phyloP scores from a whole-genome alignment of 2,329 filamentous ascomycete species.

The Fusarium metavorans region DNA sequence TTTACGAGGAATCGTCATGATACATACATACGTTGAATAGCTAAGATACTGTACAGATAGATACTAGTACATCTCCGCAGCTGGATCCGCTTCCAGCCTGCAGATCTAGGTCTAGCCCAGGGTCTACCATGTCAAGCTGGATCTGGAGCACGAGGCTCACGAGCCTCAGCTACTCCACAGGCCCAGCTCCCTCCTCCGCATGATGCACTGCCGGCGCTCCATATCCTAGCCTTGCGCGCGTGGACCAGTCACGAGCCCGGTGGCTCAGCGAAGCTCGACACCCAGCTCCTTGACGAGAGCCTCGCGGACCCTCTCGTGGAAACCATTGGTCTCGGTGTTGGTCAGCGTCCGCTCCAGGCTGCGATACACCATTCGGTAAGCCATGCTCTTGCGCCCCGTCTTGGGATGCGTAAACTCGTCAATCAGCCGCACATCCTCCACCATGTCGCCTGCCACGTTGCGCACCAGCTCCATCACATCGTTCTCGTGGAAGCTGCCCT shows the following conservation, averaged over 20 bases:
- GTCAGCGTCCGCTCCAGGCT: conserved; percentile 92
- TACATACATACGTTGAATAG: conserved; percentile 5
- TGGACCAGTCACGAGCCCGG: background rate
- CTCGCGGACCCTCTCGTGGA: conserved; percentile 77
- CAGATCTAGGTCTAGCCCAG: conserved; percentile 12
- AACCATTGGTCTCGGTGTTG: conserved; percentile 80
- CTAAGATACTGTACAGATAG: conserved; percentile 12
- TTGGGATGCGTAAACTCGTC: conserved; percentile 93
- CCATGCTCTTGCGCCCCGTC: conserved; percentile 84
- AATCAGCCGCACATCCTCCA: conserved; percentile 87
- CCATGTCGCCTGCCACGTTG: conserved; percentile 81
- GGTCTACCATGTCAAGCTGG: conserved; percentile 32
- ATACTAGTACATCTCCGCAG: conserved; percentile 25
- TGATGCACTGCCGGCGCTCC: background rate
- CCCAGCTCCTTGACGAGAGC: conserved; percentile 78
- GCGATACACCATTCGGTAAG: conserved; percentile 93
- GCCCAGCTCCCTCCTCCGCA: conserved; percentile 26
- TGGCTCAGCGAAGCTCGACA: conserved; percentile 69
- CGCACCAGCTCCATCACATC: conserved; percentile 97
- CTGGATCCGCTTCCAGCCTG: conserved; percentile 19
- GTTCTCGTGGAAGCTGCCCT: conserved; percentile 83
- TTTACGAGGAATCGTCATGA: background rate
- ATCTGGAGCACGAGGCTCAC: conserved; percentile 6
- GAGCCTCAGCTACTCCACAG: conserved; percentile 39
- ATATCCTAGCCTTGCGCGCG: background rate